Conservation (phyloP, 2,329 filamentous ascomycete genomes). For the Phialophora tarda region DNA sequence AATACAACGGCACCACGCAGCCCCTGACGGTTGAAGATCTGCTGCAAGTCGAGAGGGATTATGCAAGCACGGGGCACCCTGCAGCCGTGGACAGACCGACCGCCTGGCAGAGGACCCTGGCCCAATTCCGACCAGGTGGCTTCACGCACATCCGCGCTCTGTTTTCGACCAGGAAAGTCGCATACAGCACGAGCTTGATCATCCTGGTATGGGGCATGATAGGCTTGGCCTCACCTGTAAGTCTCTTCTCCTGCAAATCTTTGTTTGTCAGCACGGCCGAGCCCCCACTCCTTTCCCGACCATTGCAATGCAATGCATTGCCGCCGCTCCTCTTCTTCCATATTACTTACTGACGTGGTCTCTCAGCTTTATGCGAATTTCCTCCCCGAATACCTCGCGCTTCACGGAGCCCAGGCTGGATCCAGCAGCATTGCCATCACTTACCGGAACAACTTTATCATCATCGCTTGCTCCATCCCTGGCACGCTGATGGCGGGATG, state of each 20-base stretch:
- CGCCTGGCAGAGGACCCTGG: slow-evolving; percentile 45
- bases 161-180: slow-evolving; percentile 69
- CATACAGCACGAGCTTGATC: slow-evolving; percentile 58
- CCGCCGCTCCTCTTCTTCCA: background rate
- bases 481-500: slow-evolving; percentile 72
- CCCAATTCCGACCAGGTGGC: slow-evolving; percentile 21
- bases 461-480: slow-evolving; percentile 69
- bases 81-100: slow-evolving; percentile 8
- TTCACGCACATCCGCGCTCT: slow-evolving; percentile 66
- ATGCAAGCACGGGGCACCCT: slow-evolving; percentile 24
- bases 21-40: slow-evolving; percentile 53
- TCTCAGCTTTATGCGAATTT: slow-evolving; percentile 72
- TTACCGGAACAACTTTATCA: slow-evolving; percentile 75
- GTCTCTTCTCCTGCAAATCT: background rate
- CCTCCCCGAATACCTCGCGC: slow-evolving; percentile 53
- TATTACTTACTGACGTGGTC: background rate
- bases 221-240: slow-evolving; percentile 65
- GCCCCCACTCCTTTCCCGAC: background rate
- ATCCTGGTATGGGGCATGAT: slow-evolving; percentile 78
- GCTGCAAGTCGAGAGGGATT: slow-evolving; percentile 45
- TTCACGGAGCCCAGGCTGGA: slow-evolving; percentile 70
- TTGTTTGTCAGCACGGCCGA: background rate
- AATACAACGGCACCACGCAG: slow-evolving; percentile 64
- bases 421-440: slow-evolving; percentile 71
- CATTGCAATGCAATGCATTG: background rate